A percentile compares a stretch with the other conserved stretches of the same genome.
Evolutionary conservation across 2,329 filamentous ascomycete genomes (phyloP).

Genomic region (Parastagonospora avenae): DNA sequence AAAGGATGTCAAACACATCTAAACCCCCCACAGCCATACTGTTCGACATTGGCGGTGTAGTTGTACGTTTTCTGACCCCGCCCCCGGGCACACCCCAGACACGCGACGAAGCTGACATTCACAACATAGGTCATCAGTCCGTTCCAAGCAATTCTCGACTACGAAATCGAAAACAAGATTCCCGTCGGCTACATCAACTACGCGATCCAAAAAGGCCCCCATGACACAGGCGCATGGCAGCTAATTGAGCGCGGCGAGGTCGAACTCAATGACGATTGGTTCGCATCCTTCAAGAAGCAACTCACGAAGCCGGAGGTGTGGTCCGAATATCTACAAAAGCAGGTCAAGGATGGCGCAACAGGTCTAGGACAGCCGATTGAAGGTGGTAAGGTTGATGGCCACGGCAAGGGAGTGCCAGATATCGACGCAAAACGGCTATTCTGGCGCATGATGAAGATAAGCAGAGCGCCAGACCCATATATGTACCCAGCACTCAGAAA

Average conservation of each 20-base stretch:
- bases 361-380: conserved; percentile 38
- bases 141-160: conserved; percentile 90
- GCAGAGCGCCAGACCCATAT: conserved; percentile 75
- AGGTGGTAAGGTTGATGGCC: conserved; percentile 53
- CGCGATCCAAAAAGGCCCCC: conserved; percentile 78
- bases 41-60: conserved; percentile 96
- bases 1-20: conserved; percentile 10
- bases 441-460: conserved; percentile 86
- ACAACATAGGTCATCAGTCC: conserved; percentile 77
- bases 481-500: conserved; percentile 82
- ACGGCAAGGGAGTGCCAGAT: conserved; percentile 57
- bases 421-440: conserved; percentile 83
- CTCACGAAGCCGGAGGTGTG: conserved; percentile 71
- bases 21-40: conserved; percentile 53
- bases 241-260: conserved; percentile 84
- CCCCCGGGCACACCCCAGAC: not conserved
- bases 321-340: conserved; percentile 60
- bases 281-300: conserved; percentile 74
- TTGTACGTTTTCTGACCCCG: conserved; percentile 66
- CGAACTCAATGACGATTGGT: conserved; percentile 75
- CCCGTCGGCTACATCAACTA: conserved; percentile 91
- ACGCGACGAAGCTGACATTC: not conserved
- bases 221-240: conserved; percentile 81
- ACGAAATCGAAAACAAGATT: conserved; percentile 76
- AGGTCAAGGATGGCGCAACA: conserved; percentile 20